Conservation (phyloP, 106 monocot genomes). For the Ottelia alismoides region DNA sequence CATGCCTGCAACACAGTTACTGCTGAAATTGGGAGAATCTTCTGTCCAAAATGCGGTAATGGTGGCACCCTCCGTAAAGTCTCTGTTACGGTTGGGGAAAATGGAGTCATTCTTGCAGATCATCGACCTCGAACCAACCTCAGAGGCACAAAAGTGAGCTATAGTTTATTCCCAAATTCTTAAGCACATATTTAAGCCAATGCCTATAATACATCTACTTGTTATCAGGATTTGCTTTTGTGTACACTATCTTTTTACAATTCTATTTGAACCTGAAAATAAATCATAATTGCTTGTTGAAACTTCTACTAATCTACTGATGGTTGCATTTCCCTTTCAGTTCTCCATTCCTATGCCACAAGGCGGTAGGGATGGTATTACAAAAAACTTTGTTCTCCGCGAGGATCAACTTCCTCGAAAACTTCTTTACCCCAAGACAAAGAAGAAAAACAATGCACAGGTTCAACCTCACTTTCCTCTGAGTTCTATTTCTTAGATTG, state of each 20-base stretch:
- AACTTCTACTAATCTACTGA: too few relatives aligned
- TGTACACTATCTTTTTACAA: neutral
- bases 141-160: slow-evolving; percentile 81
- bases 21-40: slow-evolving; percentile 81
- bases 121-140: slow-evolving; percentile 66
- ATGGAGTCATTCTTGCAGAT: slow-evolving; percentile 69
- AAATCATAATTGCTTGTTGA: neutral
- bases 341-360: slow-evolving; percentile 92
- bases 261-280: neutral
- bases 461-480: neutral
- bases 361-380: slow-evolving; percentile 88
- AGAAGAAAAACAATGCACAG: slow-evolving; percentile 62
- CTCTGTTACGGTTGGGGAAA: slow-evolving; percentile 86
- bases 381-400: slow-evolving; percentile 75
- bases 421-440: slow-evolving; percentile 69
- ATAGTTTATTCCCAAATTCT: neutral
- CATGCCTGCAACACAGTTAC: slow-evolving; percentile 95
- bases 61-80: slow-evolving; percentile 95
- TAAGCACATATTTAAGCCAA: neutral
- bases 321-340: too few relatives aligned
- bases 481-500: neutral
- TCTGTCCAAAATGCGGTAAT: slow-evolving; percentile 98
- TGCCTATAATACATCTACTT: neutral
- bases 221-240: neutral
- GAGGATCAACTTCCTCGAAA: slow-evolving; percentile 96